Percentiles rank a stretch among this genome's conserved stretches.
phyloP scores from a whole-genome alignment of 306 rosid species.

The Chamaecrista fasciculata region DNA sequence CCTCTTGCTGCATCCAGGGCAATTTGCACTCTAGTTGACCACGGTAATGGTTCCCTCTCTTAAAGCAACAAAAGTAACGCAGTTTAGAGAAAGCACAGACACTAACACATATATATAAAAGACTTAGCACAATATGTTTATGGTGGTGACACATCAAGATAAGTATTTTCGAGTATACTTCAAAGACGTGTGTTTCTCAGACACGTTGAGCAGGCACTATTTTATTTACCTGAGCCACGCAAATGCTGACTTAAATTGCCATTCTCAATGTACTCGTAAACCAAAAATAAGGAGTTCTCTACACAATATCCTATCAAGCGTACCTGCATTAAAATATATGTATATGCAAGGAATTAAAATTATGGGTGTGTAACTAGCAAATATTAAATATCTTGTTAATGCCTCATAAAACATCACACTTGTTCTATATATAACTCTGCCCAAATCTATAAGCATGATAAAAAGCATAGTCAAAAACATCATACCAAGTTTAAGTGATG shows the following conservation, averaged over 20 bases:
- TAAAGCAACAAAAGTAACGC: background rate
- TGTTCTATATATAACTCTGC: background rate
- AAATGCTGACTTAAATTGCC: constrained; percentile 71
- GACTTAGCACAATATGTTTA: no score
- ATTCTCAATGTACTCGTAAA: constrained; percentile 70
- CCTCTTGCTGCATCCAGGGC: constrained; percentile 80
- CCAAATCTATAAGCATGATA: background rate
- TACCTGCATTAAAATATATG: constrained; percentile 41
- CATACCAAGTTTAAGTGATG: constrained; percentile 83
- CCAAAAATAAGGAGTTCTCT: constrained; percentile 67
- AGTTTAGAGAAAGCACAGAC: background rate
- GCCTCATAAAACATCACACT: background rate
- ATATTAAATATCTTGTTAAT: background rate
- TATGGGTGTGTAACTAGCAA: background rate
- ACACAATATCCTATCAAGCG: constrained; percentile 74
- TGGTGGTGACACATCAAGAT: no score
- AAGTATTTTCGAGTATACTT: no score
- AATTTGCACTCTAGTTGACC: constrained; percentile 72
- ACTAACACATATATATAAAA: background rate
- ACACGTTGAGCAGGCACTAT: background rate
- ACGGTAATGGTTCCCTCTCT: constrained; percentile 65
- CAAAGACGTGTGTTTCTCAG: no score
- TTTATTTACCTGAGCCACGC: constrained; percentile 49
- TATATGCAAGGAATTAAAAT: constrained; percentile 21
- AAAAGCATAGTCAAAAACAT: background rate